Base-by-base conservation (phyloP, 495 filamentous ascomycete genomes). In the Podospora comata region DNA sequence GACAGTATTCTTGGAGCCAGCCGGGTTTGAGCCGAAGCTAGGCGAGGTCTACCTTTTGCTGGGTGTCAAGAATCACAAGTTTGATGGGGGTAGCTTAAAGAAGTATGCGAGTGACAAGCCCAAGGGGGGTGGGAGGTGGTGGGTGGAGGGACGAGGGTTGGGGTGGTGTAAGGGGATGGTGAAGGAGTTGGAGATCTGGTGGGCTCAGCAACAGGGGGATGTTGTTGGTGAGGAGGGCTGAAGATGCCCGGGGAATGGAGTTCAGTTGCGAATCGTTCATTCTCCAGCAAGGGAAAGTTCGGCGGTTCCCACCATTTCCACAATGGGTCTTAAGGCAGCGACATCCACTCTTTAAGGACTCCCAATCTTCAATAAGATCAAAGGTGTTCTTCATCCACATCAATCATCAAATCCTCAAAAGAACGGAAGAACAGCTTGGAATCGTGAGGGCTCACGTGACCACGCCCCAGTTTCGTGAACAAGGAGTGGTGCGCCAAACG, bases 21-120 rank as follows among this genome's bases (percentile, higher is more conserved):
- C 77, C 0, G 66, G 53, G 11, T 84, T 84, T 67, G 61, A 60
- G 7, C 82, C 82, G 2, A 55, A 26, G 0, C 68, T 80, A 0
- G 81, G 81, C 4, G 79, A 76, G 26, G 78, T 82, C 27, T 76
- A 83, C 13, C 30, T 84, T 57, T 68, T 84, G 5, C 53, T 80
- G 0, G 82, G 82, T 0, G 81, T 81, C 4, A 84, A 83, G 68
- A 84, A 84, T 39, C 82, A 84, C 61, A 66, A 71, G 20, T 80
- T 78, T 60, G 82, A 84, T 7, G 82, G 81, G 5, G 82, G 82
- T 1, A 76, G 76, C 56, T 59, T 84, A 67, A 80, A 81, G 67
- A 84, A 84, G 70, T 84, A 83, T 61, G 75, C 62, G 0, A 82
- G 79, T 62, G 82, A 84, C 60, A 62, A 69, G 55, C 68, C 73